Evolutionary conservation across 2,329 filamentous ascomycete genomes (phyloP).

Genomic region (Teratosphaeria destructans): DNA sequence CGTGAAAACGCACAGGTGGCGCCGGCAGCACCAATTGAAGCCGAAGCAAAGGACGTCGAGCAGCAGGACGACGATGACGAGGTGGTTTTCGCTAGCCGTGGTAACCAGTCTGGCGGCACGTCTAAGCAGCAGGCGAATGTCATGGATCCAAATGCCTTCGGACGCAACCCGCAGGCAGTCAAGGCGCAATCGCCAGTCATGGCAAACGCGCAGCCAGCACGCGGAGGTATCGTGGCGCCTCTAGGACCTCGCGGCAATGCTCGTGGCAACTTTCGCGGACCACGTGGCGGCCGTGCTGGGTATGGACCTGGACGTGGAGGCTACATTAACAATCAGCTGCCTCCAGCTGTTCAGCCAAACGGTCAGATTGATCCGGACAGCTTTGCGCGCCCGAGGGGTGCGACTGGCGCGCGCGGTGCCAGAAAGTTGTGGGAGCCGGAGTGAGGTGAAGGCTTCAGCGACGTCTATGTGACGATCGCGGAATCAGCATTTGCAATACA

Average conservation of each 20-base stretch:
- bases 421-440: slow-evolving; percentile 27
- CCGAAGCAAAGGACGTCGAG: slow-evolving; percentile 1
- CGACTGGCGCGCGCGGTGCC: slow-evolving; percentile 17
- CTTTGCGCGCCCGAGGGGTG: slow-evolving; percentile 25
- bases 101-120: slow-evolving; percentile 23
- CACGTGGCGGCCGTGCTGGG: slow-evolving; percentile 12
- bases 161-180: slow-evolving; percentile 23
- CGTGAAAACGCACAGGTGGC: slow-evolving; percentile 11
- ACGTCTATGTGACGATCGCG: background rate
- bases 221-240: slow-evolving; percentile 8
- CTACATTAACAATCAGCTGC: slow-evolving; percentile 4
- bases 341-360: slow-evolving; percentile 5
- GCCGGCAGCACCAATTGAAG: background rate
- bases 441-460: slow-evolving; percentile 11
- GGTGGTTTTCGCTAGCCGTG: slow-evolving; percentile 18
- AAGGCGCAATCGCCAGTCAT: slow-evolving; percentile 3
- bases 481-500: background rate
- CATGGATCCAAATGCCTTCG: slow-evolving; percentile 40
- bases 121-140: slow-evolving; percentile 21
- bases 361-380: slow-evolving; percentile 29
- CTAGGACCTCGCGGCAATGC: slow-evolving; percentile 12
- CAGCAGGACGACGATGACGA: slow-evolving; percentile 12
- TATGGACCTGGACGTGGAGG: slow-evolving; percentile 12
- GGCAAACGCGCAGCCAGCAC: slow-evolving; percentile 5
- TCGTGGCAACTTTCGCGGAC: slow-evolving; percentile 18